These are phyloP conservation scores for Allium sativum DNA, from an alignment of 106 monocot species.

Conservation along the genomic window DNA sequence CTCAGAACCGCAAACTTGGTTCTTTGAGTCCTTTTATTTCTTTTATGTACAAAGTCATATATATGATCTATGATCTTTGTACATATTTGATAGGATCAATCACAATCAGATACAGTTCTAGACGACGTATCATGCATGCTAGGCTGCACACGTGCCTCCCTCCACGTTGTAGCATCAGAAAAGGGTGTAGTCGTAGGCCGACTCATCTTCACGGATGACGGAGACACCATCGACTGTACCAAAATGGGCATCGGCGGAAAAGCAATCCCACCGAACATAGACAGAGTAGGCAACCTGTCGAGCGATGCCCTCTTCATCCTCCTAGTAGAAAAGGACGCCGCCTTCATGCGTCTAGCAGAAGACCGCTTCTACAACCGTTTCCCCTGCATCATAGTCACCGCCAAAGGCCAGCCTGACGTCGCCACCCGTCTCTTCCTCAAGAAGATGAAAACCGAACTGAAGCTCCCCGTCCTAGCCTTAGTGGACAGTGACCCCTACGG, in stretches of 20 bases:
- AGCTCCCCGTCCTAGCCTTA: constrained; percentile 78
- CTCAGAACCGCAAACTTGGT: no score
- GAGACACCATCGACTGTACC: constrained; percentile 90
- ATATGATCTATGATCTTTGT: no score
- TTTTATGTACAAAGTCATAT: no score
- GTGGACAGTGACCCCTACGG: constrained; percentile 98
- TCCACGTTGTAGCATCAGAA: constrained; percentile 94
- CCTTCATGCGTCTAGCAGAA: constrained; percentile 95
- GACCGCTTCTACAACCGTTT: constrained; percentile 95
- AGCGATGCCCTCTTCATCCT: constrained; percentile 93
- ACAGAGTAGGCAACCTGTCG: constrained; percentile 68
- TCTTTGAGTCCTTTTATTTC: no score
- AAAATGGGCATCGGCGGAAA: constrained; percentile 96
- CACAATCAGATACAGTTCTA: constrained; percentile 87
- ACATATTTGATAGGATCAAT: constrained; percentile 41
- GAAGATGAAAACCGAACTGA: constrained; percentile 75
- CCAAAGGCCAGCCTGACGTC: constrained; percentile 95
- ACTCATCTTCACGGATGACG: constrained; percentile 80
- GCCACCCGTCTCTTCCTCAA: constrained; percentile 80
- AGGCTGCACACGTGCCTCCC: constrained; percentile 83
- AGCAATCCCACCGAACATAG: constrained; percentile 95
- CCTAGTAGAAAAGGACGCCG: constrained; percentile 96
- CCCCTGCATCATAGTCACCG: constrained; percentile 94
- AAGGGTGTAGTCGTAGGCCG: constrained; percentile 96
- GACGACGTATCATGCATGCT: constrained; percentile 98